Percentiles rank a stretch among this genome's conserved stretches.
phyloP scores from a whole-genome alignment of 495 filamentous ascomycete species.

The Penicillium parvum region DNA sequence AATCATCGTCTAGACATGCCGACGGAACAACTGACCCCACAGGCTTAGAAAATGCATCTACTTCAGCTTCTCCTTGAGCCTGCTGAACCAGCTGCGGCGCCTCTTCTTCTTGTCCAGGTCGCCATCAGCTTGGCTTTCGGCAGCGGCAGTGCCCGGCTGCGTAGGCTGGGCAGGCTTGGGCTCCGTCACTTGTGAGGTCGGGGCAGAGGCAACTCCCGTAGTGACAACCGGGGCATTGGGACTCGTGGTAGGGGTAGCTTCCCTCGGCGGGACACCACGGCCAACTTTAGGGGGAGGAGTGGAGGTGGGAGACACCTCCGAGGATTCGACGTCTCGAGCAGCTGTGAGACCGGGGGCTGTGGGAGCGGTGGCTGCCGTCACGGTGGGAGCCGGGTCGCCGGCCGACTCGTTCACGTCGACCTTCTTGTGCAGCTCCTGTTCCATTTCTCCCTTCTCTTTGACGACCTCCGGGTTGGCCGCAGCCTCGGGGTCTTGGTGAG shows the following conservation, averaged over 20 bases:
- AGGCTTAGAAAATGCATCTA: constrained; percentile 22
- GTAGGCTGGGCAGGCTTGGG: constrained; percentile 19
- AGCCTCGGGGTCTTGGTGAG: constrained; percentile 64
- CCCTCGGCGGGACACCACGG: constrained; percentile 5
- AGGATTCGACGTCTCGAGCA: constrained; percentile 23
- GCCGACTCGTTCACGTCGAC: constrained; percentile 44
- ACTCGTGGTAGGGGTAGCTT: not conserved
- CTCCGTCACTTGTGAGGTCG: constrained; percentile 15
- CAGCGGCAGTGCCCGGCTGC: constrained; percentile 2
- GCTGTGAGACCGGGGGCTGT: constrained; percentile 35
- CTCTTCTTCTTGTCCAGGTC: constrained; percentile 49
- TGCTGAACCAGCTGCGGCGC: constrained; percentile 41
- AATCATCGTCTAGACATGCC: not conserved
- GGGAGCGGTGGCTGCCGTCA: constrained; percentile 38
- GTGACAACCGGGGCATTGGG: constrained; percentile 31
- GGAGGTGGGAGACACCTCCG: constrained; percentile 44
- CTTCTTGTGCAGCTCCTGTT: constrained; percentile 60
- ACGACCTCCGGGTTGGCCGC: constrained; percentile 62
- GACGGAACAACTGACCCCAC: no score
- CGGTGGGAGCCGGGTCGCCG: constrained; percentile 51
- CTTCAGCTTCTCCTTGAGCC: constrained; percentile 49
- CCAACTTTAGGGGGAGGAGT: constrained; percentile 29
- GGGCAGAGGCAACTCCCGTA: constrained; percentile 26
- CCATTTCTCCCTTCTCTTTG: constrained; percentile 72
- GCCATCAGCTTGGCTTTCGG: constrained; percentile 7